These are phyloP conservation scores for Phaeosphaeriaceae sp. DNA, from an alignment of 2,329 filamentous ascomycete species.

Conservation along the genomic window DNA sequence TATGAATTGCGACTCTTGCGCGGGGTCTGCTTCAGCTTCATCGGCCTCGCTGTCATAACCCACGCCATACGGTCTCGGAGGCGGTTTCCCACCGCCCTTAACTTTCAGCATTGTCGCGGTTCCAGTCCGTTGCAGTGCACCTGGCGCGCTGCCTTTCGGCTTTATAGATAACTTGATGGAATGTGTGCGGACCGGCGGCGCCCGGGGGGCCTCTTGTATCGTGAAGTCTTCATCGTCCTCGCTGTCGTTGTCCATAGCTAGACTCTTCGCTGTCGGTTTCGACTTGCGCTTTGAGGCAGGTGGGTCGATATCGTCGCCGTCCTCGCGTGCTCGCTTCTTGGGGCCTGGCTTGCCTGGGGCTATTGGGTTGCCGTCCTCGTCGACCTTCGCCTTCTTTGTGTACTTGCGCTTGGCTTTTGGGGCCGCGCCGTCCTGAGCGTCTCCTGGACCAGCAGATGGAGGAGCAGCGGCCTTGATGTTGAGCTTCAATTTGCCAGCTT, in stretches of 20 bases:
- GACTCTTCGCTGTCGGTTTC: constrained; percentile 43
- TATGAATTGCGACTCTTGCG: constrained; percentile 88
- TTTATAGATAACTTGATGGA: constrained; percentile 44
- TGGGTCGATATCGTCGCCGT: constrained; percentile 36
- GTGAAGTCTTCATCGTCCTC: constrained; percentile 35
- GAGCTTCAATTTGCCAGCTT: constrained; percentile 34
- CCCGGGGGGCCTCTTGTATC: constrained; percentile 13
- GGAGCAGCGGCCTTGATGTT: constrained; percentile 38
- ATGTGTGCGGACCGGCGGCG: constrained; percentile 23
- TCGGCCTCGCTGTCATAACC: constrained; percentile 97
- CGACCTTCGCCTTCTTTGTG: constrained; percentile 49
- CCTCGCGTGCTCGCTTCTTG: constrained; percentile 48
- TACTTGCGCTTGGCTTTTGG: constrained; percentile 52
- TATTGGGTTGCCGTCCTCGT: constrained; percentile 36
- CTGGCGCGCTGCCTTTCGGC: constrained; percentile 29
- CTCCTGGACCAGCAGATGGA: constrained; percentile 30
- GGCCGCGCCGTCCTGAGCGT: constrained; percentile 41
- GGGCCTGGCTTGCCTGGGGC: constrained; percentile 32
- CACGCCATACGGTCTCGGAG: constrained; percentile 71
- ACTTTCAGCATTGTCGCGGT: constrained; percentile 42
- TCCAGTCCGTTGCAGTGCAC: constrained; percentile 20
- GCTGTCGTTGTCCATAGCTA: constrained; percentile 32
- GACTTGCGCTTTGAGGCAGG: constrained; percentile 43
- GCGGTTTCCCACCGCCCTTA: constrained; percentile 43
- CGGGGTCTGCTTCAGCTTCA: constrained; percentile 84